phyloP scores from a whole-genome alignment of 768 basidiomycete species.

The Leucogyrophana mollusca region DNA sequence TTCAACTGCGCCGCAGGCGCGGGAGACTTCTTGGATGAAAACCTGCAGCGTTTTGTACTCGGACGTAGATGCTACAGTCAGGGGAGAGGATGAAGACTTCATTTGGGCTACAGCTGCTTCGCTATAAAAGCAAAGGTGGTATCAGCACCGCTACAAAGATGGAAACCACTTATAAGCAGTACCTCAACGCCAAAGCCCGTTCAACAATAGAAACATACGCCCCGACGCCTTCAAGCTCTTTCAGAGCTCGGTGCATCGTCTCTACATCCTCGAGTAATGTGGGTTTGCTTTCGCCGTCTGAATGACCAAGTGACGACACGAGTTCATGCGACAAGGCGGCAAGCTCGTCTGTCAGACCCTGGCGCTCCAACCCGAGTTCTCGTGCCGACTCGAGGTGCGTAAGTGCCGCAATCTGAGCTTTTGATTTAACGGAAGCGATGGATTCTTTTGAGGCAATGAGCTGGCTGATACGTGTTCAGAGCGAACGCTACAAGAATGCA shows the following conservation, averaged over 20 bases:
- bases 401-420: constrained; percentile 47
- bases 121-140: constrained; percentile 32
- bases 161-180: constrained; percentile 14
- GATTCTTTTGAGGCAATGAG: constrained; percentile 50
- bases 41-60: constrained; percentile 60
- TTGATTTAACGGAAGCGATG: constrained; percentile 44
- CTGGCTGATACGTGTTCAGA: constrained; percentile 51
- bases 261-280: constrained; percentile 85
- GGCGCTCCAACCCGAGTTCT: constrained; percentile 72
- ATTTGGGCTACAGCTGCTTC: constrained; percentile 59
- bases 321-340: constrained; percentile 64
- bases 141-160: constrained; percentile 7
- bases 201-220: constrained; percentile 76
- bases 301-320: constrained; percentile 46
- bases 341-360: constrained; percentile 77
- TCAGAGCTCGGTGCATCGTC: constrained; percentile 70
- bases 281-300: constrained; percentile 44
- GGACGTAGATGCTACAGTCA: constrained; percentile 48
- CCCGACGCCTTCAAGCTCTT: constrained; percentile 73
- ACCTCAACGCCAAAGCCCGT: constrained; percentile 73
- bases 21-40: constrained; percentile 52
- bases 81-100: constrained; percentile 32
- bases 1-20: constrained; percentile 44
- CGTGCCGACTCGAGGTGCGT: constrained; percentile 62
- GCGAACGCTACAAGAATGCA: constrained; percentile 8